Evolutionary conservation across 148 eudicot genomes (phyloP).

Genomic region (Persicaria maculosa): DNA sequence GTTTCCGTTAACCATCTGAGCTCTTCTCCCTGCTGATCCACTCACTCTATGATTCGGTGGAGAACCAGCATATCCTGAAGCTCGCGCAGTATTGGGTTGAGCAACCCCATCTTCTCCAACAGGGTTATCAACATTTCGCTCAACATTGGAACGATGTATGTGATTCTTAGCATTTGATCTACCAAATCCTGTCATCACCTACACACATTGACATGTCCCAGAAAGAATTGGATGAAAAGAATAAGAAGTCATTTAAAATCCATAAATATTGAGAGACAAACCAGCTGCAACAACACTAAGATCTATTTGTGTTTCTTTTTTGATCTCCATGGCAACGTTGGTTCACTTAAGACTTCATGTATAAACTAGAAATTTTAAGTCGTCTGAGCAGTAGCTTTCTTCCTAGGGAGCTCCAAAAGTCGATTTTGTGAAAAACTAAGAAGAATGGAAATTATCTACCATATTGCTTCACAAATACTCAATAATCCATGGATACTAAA

Average conservation of each 20-base stretch:
- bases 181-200: slow-evolving; percentile 57
- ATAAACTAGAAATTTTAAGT: neutral
- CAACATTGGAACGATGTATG: slow-evolving; percentile 23
- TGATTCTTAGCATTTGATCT: slow-evolving; percentile 32
- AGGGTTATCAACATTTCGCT: slow-evolving; percentile 22
- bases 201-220: slow-evolving; percentile 9
- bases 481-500: neutral
- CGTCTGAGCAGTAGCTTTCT: neutral
- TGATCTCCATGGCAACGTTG: no score
- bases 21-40: slow-evolving; percentile 50
- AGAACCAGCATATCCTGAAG: slow-evolving; percentile 24
- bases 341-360: no score
- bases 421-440: neutral
- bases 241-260: neutral
- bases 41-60: slow-evolving; percentile 33
- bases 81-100: slow-evolving; percentile 25
- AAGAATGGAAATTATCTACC: neutral
- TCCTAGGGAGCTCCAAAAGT: neutral
- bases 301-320: neutral
- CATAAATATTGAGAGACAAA: neutral
- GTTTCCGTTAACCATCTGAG: slow-evolving; percentile 67
- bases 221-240: neutral
- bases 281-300: neutral
- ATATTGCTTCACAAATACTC: neutral
- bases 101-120: slow-evolving; percentile 28